Conservation (phyloP, 495 filamentous ascomycete genomes). For the Xylaria bambusicola region DNA sequence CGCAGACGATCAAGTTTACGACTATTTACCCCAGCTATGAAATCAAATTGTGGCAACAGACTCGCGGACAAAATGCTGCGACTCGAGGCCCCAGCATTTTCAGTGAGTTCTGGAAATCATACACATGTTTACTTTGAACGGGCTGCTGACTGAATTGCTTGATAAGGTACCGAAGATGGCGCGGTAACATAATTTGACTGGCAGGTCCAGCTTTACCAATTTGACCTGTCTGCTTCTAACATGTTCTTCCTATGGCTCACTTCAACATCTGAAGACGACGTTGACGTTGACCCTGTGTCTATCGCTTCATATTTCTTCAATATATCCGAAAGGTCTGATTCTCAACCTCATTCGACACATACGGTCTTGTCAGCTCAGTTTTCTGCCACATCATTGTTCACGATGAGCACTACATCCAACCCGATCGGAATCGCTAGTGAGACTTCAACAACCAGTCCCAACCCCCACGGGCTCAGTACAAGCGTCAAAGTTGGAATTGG, state of each 20-base stretch:
- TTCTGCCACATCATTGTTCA: background rate
- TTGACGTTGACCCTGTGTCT: conserved; percentile 9
- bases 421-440: background rate
- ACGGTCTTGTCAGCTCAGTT: background rate
- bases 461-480: conserved; percentile 4
- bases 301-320: conserved; percentile 38
- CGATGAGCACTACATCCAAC: background rate
- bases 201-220: conserved; percentile 33
- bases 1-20: conserved; percentile 24
- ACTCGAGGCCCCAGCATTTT: conserved; percentile 24
- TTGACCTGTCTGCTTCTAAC: conserved; percentile 29
- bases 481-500: conserved; percentile 28
- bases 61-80: conserved; percentile 4
- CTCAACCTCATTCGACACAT: background rate
- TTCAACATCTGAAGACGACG: background rate
- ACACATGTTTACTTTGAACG: too few species aligned
- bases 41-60: conserved; percentile 28
- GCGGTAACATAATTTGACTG: conserved; percentile 32
- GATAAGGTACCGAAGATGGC: conserved; percentile 9
- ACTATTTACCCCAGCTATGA: conserved; percentile 24
- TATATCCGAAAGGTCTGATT: conserved; percentile 16
- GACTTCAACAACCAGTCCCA: too few species aligned
- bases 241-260: conserved; percentile 38
- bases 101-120: conserved; percentile 7
- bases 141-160: background rate